phyloP scores from a whole-genome alignment of 202 grass and related monocot genomes.

The Musa balbisiana region DNA sequence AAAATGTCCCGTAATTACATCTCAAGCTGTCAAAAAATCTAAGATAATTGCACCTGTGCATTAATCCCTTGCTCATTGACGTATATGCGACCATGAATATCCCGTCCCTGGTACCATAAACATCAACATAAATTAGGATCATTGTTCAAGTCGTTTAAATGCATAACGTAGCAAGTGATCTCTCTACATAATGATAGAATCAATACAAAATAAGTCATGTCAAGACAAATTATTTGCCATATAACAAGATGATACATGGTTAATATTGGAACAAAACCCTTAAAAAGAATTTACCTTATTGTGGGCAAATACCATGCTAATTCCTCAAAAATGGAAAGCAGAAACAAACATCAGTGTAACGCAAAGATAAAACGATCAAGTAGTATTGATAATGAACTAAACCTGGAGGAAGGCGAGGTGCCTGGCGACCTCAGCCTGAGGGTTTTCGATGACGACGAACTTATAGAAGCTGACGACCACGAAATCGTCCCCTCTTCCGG shows the following conservation, averaged over 20 bases:
- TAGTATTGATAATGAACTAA: neutral
- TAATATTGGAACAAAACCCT: neutral
- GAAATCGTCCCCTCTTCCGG: constrained; percentile 21
- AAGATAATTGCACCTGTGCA: constrained; percentile 8
- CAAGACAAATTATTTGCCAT: neutral
- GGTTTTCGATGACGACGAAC: constrained; percentile 58
- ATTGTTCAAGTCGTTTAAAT: neutral
- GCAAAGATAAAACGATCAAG: neutral
- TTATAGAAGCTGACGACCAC: constrained; percentile 84
- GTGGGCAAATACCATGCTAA: neutral
- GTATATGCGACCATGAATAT: constrained; percentile 14
- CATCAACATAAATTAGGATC: too few species aligned
- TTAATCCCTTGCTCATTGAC: constrained; percentile 18
- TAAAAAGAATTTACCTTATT: neutral
- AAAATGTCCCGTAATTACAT: too few species aligned
- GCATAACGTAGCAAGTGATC: neutral
- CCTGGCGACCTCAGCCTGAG: constrained; percentile 46
- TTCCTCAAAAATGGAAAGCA: neutral
- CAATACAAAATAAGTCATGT: neutral
- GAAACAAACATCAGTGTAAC: neutral
- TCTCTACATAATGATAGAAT: neutral
- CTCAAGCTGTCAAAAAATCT: neutral
- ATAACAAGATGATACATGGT: neutral
- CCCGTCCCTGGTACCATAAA: neutral
- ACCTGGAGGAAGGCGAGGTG: constrained; percentile 86